Conservation (phyloP, 2,329 filamentous ascomycete species). For the Botryosphaeria dothidea region DNA sequence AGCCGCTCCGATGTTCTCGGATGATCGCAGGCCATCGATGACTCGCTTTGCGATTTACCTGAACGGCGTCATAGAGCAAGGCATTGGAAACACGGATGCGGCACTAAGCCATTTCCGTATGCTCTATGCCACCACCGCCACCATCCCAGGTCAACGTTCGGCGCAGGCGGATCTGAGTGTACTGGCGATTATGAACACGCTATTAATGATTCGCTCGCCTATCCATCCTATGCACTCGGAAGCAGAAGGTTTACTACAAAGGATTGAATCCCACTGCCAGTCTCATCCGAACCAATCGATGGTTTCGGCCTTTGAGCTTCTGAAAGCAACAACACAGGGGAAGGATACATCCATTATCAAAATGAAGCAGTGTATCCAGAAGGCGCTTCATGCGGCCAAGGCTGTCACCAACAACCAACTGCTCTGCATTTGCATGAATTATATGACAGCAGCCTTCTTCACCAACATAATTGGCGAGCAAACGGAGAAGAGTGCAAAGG, state of each 20-base stretch:
- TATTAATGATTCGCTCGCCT: conserved; percentile 47
- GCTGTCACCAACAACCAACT: conserved; percentile 74
- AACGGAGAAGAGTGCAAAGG: conserved; percentile 52
- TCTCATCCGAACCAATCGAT: conserved; percentile 74
- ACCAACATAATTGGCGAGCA: conserved; percentile 72
- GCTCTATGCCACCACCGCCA: conserved; percentile 62
- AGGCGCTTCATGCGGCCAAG: conserved; percentile 69
- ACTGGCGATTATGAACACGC: conserved; percentile 50
- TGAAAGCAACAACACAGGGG: conserved; percentile 54
- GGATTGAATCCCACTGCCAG: conserved; percentile 67
- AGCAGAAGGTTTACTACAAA: conserved; percentile 61
- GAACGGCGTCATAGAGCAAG: conserved; percentile 73
- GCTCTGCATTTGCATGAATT: conserved; percentile 77
- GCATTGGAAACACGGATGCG: conserved; percentile 68
- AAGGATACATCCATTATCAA: conserved; percentile 61
- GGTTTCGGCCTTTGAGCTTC: conserved; percentile 73
- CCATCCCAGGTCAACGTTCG: conserved; percentile 24
- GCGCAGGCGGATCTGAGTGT: conserved; percentile 45
- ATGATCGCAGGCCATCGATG: conserved; percentile 44
- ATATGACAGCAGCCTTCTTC: conserved; percentile 84
- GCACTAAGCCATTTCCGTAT: conserved; percentile 67
- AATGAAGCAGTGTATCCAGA: conserved; percentile 76
- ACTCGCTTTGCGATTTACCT: conserved; percentile 68
- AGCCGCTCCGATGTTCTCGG: conserved; percentile 43
- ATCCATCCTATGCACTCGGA: conserved; percentile 44